Evolutionary conservation across 164 flowering plant species (phyloP), one percentile per base, ranked within the genome.

Genomic region (Vitis cinerea): DNA sequence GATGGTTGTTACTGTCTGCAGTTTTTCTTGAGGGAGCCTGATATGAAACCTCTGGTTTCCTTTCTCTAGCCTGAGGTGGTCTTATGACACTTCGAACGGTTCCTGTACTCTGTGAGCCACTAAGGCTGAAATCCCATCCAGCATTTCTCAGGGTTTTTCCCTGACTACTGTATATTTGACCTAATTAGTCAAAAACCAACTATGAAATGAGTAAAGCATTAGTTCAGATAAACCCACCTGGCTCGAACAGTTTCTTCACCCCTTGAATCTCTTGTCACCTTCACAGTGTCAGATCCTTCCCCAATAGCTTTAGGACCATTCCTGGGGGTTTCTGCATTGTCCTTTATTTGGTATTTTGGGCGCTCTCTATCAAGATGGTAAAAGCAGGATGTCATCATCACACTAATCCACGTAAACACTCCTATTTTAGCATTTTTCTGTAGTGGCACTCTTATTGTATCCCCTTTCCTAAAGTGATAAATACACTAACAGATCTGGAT

Each of bases 81-180:
- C 72, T 87, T 59, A 82, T 70, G 73, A 78, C 81, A 82, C 83
- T 86, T 59, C 80, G 75, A 65, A 87, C 74, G 62, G 91, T 90
- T 49, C 93, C 92, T 12, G 87, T 83, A 71, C 82, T 77, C 54
- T 72, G 77, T 52, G 87, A 74, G 68, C 85, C 88, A 69, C 89
- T 79, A 70, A 84, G 82, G 73, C 97, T 88, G 74, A 94, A 94
- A 82, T 94, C 97, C 99, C 99, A 94, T 57, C 97, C 97, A 70
- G 86, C 85, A 83, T 82, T 88, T 81, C 71, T 85, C 48, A 74
- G 29, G 58, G 86, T 68, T 68, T 77, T 86, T 31, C 80, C 90
- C 79, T 74, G 93, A 71, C 83, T 79, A 75, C 79, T 82, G 77
- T 59, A 69, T 1, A 72, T 64, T 17, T 50, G 12, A 64, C 53